Percentiles rank a stretch among this genome's conserved stretches.
These are phyloP conservation scores for Penicilliopsis zonata DNA, from an alignment of 495 filamentous ascomycete species.

Conservation along the genomic window DNA sequence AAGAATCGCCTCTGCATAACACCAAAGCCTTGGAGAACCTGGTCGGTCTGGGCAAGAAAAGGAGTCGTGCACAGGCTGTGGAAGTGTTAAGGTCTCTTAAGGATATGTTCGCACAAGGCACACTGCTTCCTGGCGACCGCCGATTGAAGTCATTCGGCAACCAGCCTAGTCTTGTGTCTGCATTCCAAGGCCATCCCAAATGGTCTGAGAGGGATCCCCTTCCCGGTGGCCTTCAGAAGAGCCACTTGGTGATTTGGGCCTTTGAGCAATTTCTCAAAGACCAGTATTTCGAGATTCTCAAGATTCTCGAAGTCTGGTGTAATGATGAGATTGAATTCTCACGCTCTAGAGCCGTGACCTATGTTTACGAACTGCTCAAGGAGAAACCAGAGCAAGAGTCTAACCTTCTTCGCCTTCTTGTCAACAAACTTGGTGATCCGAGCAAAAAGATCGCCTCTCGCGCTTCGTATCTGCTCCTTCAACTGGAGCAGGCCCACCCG, in stretches of 20 bases:
- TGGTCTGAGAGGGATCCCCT: slow-evolving; percentile 59
- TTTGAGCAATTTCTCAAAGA: slow-evolving; percentile 93
- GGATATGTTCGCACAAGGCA: slow-evolving; percentile 82
- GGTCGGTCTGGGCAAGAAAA: slow-evolving; percentile 69
- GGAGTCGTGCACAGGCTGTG: slow-evolving; percentile 87
- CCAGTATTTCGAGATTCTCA: slow-evolving; percentile 81
- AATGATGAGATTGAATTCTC: slow-evolving; percentile 91
- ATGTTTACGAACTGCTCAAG: slow-evolving; percentile 78
- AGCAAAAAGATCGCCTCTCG: slow-evolving; percentile 90
- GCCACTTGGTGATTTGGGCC: slow-evolving; percentile 77
- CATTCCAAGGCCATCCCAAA: slow-evolving; percentile 43
- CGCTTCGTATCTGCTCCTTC: slow-evolving; percentile 83
- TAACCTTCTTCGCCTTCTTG: slow-evolving; percentile 78
- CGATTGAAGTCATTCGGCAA: slow-evolving; percentile 68
- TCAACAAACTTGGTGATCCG: slow-evolving; percentile 91
- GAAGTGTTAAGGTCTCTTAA: slow-evolving; percentile 83
- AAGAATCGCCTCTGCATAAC: slow-evolving; percentile 92
- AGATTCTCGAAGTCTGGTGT: slow-evolving; percentile 81
- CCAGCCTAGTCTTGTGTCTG: slow-evolving; percentile 62
- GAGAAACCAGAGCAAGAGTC: slow-evolving; percentile 97
- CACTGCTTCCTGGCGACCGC: slow-evolving; percentile 68
- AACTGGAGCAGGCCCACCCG: slow-evolving; percentile 76
- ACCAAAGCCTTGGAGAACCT: slow-evolving; percentile 77
- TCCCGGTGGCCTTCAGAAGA: slow-evolving; percentile 54
- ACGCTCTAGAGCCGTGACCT: slow-evolving; percentile 70